These are phyloP conservation scores for Eutrema japonicum DNA, from an alignment of 345 rosid genomes.

Conservation along the genomic window DNA sequence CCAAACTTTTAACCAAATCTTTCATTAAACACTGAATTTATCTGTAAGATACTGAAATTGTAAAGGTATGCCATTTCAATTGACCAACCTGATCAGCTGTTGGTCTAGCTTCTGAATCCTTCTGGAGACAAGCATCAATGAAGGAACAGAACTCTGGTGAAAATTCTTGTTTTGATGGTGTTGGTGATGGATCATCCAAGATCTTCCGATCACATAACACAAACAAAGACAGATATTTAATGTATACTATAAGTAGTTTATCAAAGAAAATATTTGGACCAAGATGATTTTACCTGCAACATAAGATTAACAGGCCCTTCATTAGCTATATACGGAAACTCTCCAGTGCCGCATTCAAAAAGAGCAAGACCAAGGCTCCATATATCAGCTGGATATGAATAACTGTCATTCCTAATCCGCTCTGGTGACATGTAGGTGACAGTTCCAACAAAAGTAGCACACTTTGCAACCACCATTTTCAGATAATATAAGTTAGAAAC, in stretches of 20 bases:
- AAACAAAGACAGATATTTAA: constrained; percentile 21
- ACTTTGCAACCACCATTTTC: constrained; percentile 53
- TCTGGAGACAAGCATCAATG: constrained; percentile 82
- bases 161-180: constrained; percentile 65
- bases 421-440: constrained; percentile 99
- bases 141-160: constrained; percentile 93
- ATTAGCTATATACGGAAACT: constrained; percentile 80
- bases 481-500: constrained; percentile 33
- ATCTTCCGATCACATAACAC: constrained; percentile 52
- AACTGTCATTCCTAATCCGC: constrained; percentile 76
- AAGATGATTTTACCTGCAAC: constrained; percentile 71
- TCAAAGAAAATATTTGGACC: neutral
- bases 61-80: constrained; percentile 5
- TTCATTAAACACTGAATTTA: neutral
- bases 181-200: constrained; percentile 94
- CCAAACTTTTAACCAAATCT: neutral
- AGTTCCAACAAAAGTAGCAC: constrained; percentile 98
- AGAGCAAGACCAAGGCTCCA: constrained; percentile 99
- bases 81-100: constrained; percentile 84
- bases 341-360: constrained; percentile 95
- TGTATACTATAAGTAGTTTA: neutral
- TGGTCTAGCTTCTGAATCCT: constrained; percentile 83
- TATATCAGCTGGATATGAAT: constrained; percentile 96
- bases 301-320: constrained; percentile 95
- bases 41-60: neutral